phyloP scores from a whole-genome alignment of 805 yeast genomes.

The Metschnikowia amazonensis region DNA sequence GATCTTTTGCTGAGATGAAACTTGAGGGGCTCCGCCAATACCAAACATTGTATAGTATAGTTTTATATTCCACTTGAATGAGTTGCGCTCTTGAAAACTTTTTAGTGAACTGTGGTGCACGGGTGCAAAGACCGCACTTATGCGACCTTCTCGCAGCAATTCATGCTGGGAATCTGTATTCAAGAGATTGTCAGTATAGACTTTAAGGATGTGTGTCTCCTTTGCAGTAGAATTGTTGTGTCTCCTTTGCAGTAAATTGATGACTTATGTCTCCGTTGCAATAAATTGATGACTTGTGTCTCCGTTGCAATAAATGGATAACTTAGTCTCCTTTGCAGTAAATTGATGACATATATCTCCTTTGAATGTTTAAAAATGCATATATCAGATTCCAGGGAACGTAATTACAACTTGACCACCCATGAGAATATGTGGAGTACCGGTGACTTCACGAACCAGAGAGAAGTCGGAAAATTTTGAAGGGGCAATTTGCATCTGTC shows the following conservation, averaged over 20 bases:
- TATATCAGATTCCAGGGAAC: slow-evolving; percentile 33
- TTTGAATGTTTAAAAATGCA: not conserved
- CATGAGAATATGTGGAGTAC: slow-evolving; percentile 24
- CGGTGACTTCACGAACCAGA: slow-evolving; percentile 17
- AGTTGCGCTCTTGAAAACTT: slow-evolving; percentile 13
- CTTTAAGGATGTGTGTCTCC: no score
- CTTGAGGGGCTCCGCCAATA: slow-evolving; percentile 67
- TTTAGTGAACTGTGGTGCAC: slow-evolving; percentile 10
- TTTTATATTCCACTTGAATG: not conserved
- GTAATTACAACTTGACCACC: slow-evolving; percentile 36
- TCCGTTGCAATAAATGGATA: no score
- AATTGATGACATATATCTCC: not conserved
- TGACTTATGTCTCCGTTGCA: not conserved
- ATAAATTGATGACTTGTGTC: not conserved
- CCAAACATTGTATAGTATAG: slow-evolving; percentile 53
- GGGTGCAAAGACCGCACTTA: no score
- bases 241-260: not conserved
- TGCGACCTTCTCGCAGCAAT: not conserved
- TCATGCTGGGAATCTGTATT: not conserved
- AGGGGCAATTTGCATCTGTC: slow-evolving; percentile 31
- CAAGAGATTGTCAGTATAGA: not conserved
- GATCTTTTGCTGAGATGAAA: slow-evolving; percentile 70
- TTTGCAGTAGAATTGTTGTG: not conserved
- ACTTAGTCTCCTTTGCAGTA: not conserved
- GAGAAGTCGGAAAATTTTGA: slow-evolving; percentile 28